Evolutionary conservation across 1,284 basidiomycete genomes (phyloP).

Genomic region (Trichosporon sp.): DNA sequence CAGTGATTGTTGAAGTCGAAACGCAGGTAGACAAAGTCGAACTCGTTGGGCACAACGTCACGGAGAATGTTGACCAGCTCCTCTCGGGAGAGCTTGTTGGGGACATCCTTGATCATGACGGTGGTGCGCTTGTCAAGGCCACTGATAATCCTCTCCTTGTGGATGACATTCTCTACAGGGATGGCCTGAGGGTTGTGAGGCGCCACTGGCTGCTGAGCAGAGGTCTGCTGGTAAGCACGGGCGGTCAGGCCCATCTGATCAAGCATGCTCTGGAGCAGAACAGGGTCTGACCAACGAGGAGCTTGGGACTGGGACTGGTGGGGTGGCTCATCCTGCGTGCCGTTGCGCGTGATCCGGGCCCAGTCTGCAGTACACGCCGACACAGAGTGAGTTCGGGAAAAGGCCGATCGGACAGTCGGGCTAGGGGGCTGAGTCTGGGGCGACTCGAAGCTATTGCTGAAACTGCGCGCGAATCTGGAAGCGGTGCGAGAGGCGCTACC

Average conservation of each 20-base stretch:
- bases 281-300: not conserved
- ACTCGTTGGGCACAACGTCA: conserved; percentile 43
- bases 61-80: conserved; percentile 45
- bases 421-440: not conserved
- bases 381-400: not conserved
- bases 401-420: not conserved
- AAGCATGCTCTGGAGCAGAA: conserved; percentile 27
- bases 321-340: not conserved
- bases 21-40: conserved; percentile 49
- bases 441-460: not conserved
- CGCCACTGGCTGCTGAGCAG: not conserved
- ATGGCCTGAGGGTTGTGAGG: conserved; percentile 31
- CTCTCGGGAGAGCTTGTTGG: conserved; percentile 49
- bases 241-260: conserved; percentile 31
- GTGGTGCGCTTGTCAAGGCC: conserved; percentile 44
- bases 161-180: conserved; percentile 38
- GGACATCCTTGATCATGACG: conserved; percentile 50
- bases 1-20: conserved; percentile 50
- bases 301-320: not conserved
- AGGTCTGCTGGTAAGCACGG: conserved; percentile 24
- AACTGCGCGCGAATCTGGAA: not conserved
- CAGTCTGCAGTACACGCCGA: not conserved
- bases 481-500: not conserved
- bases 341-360: not conserved
- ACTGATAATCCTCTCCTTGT: conserved; percentile 33